Evolutionary conservation across 768 basidiomycete species (phyloP), one percentile per base, ranked within the genome.

Genomic region (Boletus rufocinnamomeus): DNA sequence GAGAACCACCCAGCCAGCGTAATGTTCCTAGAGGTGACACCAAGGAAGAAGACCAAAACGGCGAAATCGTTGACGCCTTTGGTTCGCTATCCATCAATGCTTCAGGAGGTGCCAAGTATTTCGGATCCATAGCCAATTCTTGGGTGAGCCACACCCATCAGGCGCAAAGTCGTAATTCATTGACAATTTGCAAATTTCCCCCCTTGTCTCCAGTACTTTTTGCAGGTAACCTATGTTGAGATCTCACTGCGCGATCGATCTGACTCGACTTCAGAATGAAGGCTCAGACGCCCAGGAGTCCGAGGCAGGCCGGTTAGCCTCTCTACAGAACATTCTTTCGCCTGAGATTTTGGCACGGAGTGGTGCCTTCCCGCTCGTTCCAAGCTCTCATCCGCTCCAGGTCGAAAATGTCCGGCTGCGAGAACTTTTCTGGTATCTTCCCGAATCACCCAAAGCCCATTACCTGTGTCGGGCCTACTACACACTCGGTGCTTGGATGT

Each of bases 31-130:
- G 66, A 43, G 71, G 67, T 25, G 64, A 75, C 13, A 63, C 79
- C 47, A 87, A 87, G 58, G 86, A 88, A 66, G 87, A 88, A 61
- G 86, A 86, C 55, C 75, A 72, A 57, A 81, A 82, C 55, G 81
- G 82, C 9, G 89, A 91, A 64, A 79, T 90, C 46, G 83, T 91
- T 6, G 88, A 91, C 69, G 88, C 90, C 11, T 91, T 91, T 69
- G 90, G 90, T 21, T 88, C 89, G 0, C 74, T 92, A n/a, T 84
- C 86, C 13, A 88, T 92, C 63, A 86, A 79, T 48, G 74, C 86
- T 23, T 84, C 86, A 1, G 90, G 90, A 8, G 82, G 85, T 46
- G 82, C 89, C 25, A 91, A 87, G 66, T 91, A 88, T 66, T 90
- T 81, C 62, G 89, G 89, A 13, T 85, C 86, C 34, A 88, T 80